Evolutionary conservation across 768 basidiomycete species (phyloP).

Genomic region (Megacollybia marginata): DNA sequence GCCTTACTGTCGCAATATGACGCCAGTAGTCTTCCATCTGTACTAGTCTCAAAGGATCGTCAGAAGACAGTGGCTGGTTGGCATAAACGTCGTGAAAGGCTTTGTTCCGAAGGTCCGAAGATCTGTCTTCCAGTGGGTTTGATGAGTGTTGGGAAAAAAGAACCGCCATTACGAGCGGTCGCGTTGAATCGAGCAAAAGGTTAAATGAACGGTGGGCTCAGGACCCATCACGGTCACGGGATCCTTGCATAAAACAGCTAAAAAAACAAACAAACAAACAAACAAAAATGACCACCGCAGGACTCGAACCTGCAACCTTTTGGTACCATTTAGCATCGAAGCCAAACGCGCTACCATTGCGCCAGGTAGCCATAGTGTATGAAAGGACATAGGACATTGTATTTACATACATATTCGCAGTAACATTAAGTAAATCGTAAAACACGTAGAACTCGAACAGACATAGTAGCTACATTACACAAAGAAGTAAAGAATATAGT

Average conservation of each 20-base stretch:
- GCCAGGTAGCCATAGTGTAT: constrained; percentile 75
- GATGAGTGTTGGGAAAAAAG: constrained; percentile 65
- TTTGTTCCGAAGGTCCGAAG: constrained; percentile 49
- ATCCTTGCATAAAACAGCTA: no score
- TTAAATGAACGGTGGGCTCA: neutral
- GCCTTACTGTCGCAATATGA: constrained; percentile 19
- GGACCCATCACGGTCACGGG: neutral
- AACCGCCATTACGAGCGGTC: constrained; percentile 22
- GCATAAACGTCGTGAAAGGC: constrained; percentile 32
- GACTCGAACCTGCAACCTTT: constrained; percentile 97
- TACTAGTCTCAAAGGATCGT: constrained; percentile 33
- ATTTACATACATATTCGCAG: no score
- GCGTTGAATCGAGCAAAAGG: no score
- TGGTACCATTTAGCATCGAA: constrained; percentile 70
- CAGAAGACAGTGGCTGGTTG: constrained; percentile 34
- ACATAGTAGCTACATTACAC: no score
- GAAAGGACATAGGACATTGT: no score
- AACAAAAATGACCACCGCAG: constrained; percentile 90
- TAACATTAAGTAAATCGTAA: no score
- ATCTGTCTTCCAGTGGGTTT: constrained; percentile 63
- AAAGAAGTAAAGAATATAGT: no score
- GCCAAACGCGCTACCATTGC: constrained; percentile 96
- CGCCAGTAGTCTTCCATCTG: neutral
- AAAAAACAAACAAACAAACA: no score
- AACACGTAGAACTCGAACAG: no score